Base-by-base conservation (phyloP, 331 rosid species). In the Prunus yedoensis region DNA sequence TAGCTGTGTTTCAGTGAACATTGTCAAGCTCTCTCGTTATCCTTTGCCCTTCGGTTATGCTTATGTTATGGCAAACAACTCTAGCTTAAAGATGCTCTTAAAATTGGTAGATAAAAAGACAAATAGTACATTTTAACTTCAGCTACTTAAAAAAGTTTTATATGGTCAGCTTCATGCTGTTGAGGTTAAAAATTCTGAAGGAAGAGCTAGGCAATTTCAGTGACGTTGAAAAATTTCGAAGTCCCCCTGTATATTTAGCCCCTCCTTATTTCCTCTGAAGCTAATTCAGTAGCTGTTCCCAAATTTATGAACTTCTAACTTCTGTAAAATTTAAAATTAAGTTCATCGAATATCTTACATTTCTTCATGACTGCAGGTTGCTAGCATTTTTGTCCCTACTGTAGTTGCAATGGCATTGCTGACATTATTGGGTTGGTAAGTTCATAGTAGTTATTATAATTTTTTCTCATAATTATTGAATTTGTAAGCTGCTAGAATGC, bases 311-410 rank as follows among this genome's bases (percentile, higher is more conserved):
- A 32, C 50, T 71, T 63, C 59, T 78, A 13, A 4, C 13, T 68
- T 14, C 38, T 47, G 49, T 47, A 64, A n/a, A 64, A 13, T 52
- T 50, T 11, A 1, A 75, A 21, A 77, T 75, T 10, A 25, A 10
- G 58, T 60, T n/a, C 61, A 28, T 75, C 18, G 81, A 18, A 23
- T 30, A 80, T 90, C 74, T 78, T 78, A 30, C n/a, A 30, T 71
- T 50, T 74, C 66, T 56, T 65, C 43, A 17, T 73, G 38, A 27
- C 73, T 83, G 86, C 88, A 95, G 99, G 90, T 95, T 41, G 97
- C 99, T 18, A 90, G 99, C 85, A 92, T 94, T 80, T 94, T 94
- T 73, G 97, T 94, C 73, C 99, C 97, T 12, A 84, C 89, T 0
- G 99, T 94, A 74, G 86, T 94, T 80, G 83, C 85, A 56, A 64